Evolutionary conservation across 345 rosid genomes (phyloP).

Genomic region (Eucalyptus lansdowneana): DNA sequence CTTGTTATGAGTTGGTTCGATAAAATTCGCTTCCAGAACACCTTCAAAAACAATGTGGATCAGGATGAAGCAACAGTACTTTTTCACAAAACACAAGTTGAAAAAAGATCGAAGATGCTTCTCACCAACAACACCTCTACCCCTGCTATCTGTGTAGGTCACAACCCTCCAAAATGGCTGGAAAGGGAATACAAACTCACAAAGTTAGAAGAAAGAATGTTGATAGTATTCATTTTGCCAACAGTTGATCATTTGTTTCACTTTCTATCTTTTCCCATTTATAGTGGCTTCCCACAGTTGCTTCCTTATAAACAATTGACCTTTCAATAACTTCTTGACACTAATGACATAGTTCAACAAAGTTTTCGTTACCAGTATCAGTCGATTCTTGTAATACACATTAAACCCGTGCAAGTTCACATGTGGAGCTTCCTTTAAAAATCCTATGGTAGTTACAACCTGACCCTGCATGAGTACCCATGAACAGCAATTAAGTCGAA

Average conservation of each 20-base stretch:
- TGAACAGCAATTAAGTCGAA: neutral
- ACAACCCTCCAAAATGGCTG: conserved; percentile 95
- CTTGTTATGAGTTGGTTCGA: conserved; percentile 93
- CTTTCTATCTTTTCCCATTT: neutral
- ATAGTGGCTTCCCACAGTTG: neutral
- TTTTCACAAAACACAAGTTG: neutral
- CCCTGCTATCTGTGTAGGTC: conserved; percentile 24
- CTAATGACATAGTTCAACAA: neutral
- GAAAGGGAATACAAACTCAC: neutral
- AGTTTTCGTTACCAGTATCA: conserved; percentile 50
- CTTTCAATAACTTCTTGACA: neutral
- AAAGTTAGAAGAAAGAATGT: neutral
- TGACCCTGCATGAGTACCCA: conserved; percentile 35
- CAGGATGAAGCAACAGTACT: neutral
- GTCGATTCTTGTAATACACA: conserved; percentile 87
- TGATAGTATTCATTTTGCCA: neutral
- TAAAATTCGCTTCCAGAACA: conserved; percentile 80
- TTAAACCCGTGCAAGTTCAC: conserved; percentile 69
- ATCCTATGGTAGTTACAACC: conserved; percentile 81
- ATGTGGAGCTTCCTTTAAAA: conserved; percentile 84
- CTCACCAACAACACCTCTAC: conserved; percentile 97
- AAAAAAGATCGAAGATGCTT: conserved; percentile 1
- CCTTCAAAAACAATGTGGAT: conserved; percentile 19
- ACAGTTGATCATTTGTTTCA: neutral
- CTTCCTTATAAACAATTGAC: neutral